Evolutionary conservation across 2,329 filamentous ascomycete species (phyloP), one percentile per base, ranked within the genome.

Genomic region (Dryadomyces quercus-mongolicae): DNA sequence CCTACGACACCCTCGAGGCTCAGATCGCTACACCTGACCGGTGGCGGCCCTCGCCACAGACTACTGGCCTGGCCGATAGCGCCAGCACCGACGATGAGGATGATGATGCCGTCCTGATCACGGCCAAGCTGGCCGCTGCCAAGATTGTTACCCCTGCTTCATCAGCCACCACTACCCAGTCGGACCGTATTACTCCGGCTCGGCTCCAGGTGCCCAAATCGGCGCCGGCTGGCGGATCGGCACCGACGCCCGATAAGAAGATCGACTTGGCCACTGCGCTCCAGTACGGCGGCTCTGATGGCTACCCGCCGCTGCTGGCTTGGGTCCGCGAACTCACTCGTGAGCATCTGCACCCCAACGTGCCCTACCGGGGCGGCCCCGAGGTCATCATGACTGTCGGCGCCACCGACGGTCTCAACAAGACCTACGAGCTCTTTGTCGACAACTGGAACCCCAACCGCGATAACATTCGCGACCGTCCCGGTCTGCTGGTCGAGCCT

Each of bases 1-100:
- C 91, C 9, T 95, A 86, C 68, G 90, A 96, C 63, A 93, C 89
- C 0, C 81, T 96, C 58, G 88, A 95, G 69, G 88, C 90, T 44
- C 82, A 85, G 60, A 81, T 85, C 57, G 88, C 88, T 36, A 78
- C 80, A 58, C 84, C 88, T 8, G 74, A 85, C 59, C 80, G 90
- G 67, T 93, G 86, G 76, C 75, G 78, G 38, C 85, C 85, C 1
- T 83, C 84, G 12, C 78, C 82, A 42, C 86, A 85, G 65, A 71
- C 75, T 49, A 80, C 81, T 10, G 65, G 56, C 34, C 62, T 63
- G 21, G 60, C 60, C 25, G 71, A 72, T 22, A 68, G 74, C 3
- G 60, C 67, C 20, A 18, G 15, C 49, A 54, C 25, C 13, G 62
- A 66, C 10, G 62, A 66, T 49, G 63, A 72, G 18, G 62, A 65